phyloP scores from a whole-genome alignment of 306 rosid species.

The Lathyrus tuberosus region DNA sequence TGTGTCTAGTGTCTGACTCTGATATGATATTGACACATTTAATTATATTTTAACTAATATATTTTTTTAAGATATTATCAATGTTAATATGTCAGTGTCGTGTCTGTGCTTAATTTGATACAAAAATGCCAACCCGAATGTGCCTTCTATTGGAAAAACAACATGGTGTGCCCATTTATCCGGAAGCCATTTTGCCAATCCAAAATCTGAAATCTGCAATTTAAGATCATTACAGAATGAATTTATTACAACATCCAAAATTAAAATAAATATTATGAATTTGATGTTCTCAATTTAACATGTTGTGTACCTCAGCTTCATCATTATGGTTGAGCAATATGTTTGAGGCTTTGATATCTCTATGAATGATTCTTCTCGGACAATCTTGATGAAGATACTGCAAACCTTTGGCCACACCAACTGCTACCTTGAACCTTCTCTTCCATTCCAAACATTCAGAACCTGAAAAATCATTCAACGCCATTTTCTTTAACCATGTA shows the following conservation, averaged over 20 bases:
- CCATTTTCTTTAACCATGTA: conserved; percentile 33
- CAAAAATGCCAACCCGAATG: conserved; percentile 77
- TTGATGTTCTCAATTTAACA: not conserved
- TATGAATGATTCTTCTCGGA: conserved; percentile 85
- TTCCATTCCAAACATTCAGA: conserved; percentile 72
- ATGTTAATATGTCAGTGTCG: too few relatives aligned
- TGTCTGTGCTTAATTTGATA: not conserved
- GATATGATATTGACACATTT: too few relatives aligned
- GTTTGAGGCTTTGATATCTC: conserved; percentile 97
- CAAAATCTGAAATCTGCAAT: conserved; percentile 91
- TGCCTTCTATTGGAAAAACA: conserved; percentile 95
- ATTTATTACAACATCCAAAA: not conserved
- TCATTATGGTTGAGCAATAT: conserved; percentile 61
- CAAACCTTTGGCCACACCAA: conserved; percentile 86
- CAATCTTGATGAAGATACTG: conserved; percentile 86
- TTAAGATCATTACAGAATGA: not conserved
- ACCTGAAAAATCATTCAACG: conserved; percentile 50
- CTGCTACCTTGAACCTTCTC: conserved; percentile 73
- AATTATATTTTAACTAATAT: too few relatives aligned
- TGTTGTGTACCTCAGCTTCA: conserved; percentile 68
- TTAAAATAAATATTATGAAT: not conserved
- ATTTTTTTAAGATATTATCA: too few relatives aligned
- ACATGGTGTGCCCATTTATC: conserved; percentile 91
- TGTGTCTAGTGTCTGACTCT: too few relatives aligned
- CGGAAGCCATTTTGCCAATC: conserved; percentile 97